A percentile compares a stretch with the other conserved stretches of the same genome.
phyloP scores from a whole-genome alignment of 2,329 filamentous ascomycete species.

The Colletotrichum plurivorum region DNA sequence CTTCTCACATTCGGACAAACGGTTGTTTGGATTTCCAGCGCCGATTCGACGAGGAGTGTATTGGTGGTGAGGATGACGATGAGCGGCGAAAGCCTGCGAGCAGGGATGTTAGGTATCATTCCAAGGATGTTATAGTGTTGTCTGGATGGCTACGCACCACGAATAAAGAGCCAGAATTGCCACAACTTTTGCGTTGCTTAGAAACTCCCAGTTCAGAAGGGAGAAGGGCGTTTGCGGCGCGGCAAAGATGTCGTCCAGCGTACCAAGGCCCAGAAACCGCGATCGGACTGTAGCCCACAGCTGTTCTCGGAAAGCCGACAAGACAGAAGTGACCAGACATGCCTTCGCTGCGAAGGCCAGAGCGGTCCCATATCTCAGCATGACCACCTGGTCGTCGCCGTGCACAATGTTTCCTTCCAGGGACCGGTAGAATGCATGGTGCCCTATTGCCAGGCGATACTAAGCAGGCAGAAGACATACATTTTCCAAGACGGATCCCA shows the following conservation, averaged over 20 bases:
- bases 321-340: too few species aligned
- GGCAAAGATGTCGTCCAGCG: slow-evolving; percentile 47
- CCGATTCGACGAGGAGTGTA: slow-evolving; percentile 49
- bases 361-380: too few species aligned
- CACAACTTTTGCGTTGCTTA: slow-evolving; percentile 48
- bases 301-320: too few species aligned
- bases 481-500: slow-evolving; percentile 55
- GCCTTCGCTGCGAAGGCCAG: too few species aligned
- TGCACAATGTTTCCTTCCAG: slow-evolving; percentile 45
- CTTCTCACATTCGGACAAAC: slow-evolving; percentile 48
- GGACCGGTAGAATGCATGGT: slow-evolving; percentile 52
- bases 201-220: slow-evolving; percentile 47
- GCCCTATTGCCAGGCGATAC: slow-evolving; percentile 49
- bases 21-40: slow-evolving; percentile 43
- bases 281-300: slow-evolving; percentile 38
- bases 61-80: slow-evolving; percentile 55
- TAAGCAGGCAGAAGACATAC: slow-evolving; percentile 50
- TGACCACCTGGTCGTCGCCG: slow-evolving; percentile 49
- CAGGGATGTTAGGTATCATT: not conserved
- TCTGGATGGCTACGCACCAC: slow-evolving; percentile 46
- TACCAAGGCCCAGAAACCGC: slow-evolving; percentile 30
- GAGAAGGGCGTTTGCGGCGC: slow-evolving; percentile 48
- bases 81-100: slow-evolving; percentile 46
- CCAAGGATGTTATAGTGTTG: too few species aligned
- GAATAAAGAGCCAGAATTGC: slow-evolving; percentile 51